Evolutionary conservation across 805 yeast species (phyloP).

Genomic region (Candida stauntonica): DNA sequence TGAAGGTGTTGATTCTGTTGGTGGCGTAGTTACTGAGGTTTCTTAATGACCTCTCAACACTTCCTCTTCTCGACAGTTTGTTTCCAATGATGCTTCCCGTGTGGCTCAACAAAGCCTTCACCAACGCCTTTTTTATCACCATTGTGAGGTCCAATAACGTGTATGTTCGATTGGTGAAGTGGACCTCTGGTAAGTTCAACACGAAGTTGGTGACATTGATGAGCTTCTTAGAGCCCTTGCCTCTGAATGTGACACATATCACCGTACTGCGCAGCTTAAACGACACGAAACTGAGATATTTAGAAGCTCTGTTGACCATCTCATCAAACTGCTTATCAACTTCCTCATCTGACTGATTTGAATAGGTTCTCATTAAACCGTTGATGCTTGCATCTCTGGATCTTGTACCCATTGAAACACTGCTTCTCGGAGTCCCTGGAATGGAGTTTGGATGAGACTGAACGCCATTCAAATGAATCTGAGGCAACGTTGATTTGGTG

Average conservation of each 20-base stretch:
- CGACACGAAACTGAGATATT: constrained; percentile 61
- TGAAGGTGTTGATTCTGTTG: constrained; percentile 22
- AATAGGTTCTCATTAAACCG: constrained; percentile 1
- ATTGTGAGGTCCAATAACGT: constrained; percentile 62
- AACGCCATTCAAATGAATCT: neutral
- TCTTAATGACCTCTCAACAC: constrained; percentile 13
- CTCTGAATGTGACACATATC: constrained; percentile 72
- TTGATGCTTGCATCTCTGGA: constrained; percentile 15
- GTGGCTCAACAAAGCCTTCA: constrained; percentile 54
- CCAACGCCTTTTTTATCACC: constrained; percentile 57
- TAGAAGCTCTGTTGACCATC: constrained; percentile 75
- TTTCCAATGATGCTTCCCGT: constrained; percentile 79
- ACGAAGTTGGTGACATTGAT: constrained; percentile 74
- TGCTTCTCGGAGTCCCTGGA: constrained; percentile 10
- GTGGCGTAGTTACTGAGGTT: constrained; percentile 24
- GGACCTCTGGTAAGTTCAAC: constrained; percentile 58
- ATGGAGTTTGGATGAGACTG: neutral
- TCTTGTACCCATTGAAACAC: constrained; percentile 7
- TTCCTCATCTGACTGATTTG: constrained; percentile 2
- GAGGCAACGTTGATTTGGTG: neutral
- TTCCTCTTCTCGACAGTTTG: constrained; percentile 47
- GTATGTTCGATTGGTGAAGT: constrained; percentile 62
- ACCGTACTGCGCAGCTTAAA: constrained; percentile 47
- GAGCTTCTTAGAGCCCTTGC: constrained; percentile 62
- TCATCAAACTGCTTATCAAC: constrained; percentile 40